Percentiles rank a stretch among this genome's conserved stretches.
Evolutionary conservation across 805 yeast genomes (phyloP).

Genomic region (Clavispora fructus): DNA sequence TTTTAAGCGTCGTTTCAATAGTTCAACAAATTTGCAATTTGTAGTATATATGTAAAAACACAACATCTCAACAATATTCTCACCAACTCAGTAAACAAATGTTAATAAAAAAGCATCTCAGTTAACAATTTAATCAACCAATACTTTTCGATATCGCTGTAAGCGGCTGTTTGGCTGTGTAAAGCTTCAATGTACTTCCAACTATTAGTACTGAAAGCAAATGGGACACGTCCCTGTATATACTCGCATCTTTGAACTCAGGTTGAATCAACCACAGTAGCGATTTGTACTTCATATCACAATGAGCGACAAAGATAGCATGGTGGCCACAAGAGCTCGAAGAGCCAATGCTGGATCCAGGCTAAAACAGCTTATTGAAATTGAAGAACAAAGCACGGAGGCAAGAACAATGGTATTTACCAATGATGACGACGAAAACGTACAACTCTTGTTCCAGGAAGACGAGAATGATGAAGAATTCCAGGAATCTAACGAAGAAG

Average conservation of each 20-base stretch:
- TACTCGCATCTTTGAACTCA: background rate
- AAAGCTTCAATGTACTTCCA: too few relatives aligned
- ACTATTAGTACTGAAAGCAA: background rate
- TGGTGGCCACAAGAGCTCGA: conserved; percentile 69
- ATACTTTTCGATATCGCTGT: too few relatives aligned
- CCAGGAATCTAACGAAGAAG: conserved; percentile 35
- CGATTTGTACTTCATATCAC: background rate
- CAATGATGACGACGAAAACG: conserved; percentile 69
- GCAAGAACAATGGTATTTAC: conserved; percentile 13
- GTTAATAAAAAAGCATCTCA: too few relatives aligned
- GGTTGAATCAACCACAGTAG: background rate
- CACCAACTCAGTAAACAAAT: too few relatives aligned
- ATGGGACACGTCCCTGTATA: background rate
- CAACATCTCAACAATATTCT: too few relatives aligned
- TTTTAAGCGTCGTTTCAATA: too few relatives aligned
- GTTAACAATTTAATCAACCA: too few relatives aligned
- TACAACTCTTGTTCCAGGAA: conserved; percentile 63
- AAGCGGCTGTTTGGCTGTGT: too few relatives aligned
- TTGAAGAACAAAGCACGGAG: conserved; percentile 45
- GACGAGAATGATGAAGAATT: conserved; percentile 30
- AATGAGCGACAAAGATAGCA: conserved; percentile 35
- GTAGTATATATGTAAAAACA: too few relatives aligned
- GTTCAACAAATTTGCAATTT: too few relatives aligned
- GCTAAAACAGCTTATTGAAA: conserved; percentile 63
- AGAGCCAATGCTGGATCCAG: conserved; percentile 90